Conservation (phyloP, 768 basidiomycete species). For the Galerina sulciceps region DNA sequence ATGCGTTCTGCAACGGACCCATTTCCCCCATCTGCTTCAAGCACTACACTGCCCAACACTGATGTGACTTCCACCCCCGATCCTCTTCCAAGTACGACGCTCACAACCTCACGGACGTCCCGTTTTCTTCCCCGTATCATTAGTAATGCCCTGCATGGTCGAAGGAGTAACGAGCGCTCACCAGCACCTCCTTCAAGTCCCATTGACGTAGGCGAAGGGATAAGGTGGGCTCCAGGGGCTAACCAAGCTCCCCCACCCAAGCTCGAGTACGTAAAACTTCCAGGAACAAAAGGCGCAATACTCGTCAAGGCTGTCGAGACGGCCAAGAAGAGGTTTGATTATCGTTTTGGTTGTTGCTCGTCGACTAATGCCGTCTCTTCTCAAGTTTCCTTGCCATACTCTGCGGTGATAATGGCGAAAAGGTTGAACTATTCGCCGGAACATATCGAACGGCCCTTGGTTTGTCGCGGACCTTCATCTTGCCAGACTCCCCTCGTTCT, state of each 20-base stretch:
- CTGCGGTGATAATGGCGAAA: slow-evolving; percentile 91
- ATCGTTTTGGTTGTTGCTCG: background rate
- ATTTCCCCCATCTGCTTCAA: slow-evolving; percentile 15
- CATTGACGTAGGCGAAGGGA: slow-evolving; percentile 24
- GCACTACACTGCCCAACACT: slow-evolving; percentile 19
- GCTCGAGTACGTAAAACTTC: slow-evolving; percentile 90
- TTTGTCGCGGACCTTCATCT: slow-evolving; percentile 89
- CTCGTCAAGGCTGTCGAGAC: slow-evolving; percentile 90
- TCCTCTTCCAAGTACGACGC: slow-evolving; percentile 28
- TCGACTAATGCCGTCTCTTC: slow-evolving; percentile 1
- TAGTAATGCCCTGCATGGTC: slow-evolving; percentile 60
- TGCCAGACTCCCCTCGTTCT: slow-evolving; percentile 88
- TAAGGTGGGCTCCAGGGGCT: slow-evolving; percentile 33
- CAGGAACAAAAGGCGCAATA: slow-evolving; percentile 85
- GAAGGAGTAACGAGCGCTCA: slow-evolving; percentile 63
- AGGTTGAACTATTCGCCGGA: slow-evolving; percentile 92
- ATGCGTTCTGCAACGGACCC: slow-evolving; percentile 25
- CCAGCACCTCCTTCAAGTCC: slow-evolving; percentile 38
- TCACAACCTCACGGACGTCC: slow-evolving; percentile 48
- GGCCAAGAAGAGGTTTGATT: slow-evolving; percentile 76
- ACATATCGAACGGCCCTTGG: slow-evolving; percentile 89
- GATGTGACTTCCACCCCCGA: slow-evolving; percentile 16
- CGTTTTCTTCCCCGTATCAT: slow-evolving; percentile 77
- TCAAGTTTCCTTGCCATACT: slow-evolving; percentile 88
- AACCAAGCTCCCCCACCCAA: slow-evolving; percentile 76